These are phyloP conservation scores for Salix exigua DNA, from an alignment of 345 rosid species.

Conservation along the genomic window DNA sequence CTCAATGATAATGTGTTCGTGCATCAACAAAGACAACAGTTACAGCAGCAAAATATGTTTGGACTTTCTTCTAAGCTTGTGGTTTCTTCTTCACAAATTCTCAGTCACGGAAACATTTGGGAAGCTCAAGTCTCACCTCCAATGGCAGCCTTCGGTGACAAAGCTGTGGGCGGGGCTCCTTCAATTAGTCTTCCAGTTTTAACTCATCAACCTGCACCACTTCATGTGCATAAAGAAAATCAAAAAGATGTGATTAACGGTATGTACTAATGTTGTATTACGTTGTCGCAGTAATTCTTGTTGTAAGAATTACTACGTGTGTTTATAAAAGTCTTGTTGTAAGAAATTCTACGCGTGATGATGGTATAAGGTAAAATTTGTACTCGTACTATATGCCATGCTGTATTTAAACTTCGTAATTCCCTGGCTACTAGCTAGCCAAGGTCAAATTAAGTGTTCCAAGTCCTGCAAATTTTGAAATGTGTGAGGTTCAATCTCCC, in stretches of 20 bases:
- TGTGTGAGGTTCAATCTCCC: background rate
- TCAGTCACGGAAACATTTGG: constrained; percentile 7
- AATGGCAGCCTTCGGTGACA: constrained; percentile 17
- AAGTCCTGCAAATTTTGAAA: background rate
- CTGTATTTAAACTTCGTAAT: background rate
- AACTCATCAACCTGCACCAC: background rate
- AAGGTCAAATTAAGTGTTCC: background rate
- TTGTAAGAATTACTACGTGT: too few species aligned
- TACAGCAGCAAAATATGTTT: background rate
- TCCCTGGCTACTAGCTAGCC: background rate
- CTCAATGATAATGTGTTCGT: constrained; percentile 45
- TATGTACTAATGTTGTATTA: background rate
- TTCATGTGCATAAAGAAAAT: background rate
- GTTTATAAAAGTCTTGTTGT: background rate
- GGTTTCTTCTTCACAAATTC: background rate
- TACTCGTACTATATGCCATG: background rate
- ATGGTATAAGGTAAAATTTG: background rate
- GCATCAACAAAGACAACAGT: constrained; percentile 19
- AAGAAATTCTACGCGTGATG: background rate
- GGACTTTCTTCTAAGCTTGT: background rate
- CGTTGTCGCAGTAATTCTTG: background rate
- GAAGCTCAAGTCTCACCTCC: constrained; percentile 20
- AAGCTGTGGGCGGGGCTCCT: constrained; percentile 8
- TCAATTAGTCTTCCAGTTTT: background rate
- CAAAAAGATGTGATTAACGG: background rate